Conservation (phyloP, 495 filamentous ascomycete genomes). For the Sabuloglossum arenarium region DNA sequence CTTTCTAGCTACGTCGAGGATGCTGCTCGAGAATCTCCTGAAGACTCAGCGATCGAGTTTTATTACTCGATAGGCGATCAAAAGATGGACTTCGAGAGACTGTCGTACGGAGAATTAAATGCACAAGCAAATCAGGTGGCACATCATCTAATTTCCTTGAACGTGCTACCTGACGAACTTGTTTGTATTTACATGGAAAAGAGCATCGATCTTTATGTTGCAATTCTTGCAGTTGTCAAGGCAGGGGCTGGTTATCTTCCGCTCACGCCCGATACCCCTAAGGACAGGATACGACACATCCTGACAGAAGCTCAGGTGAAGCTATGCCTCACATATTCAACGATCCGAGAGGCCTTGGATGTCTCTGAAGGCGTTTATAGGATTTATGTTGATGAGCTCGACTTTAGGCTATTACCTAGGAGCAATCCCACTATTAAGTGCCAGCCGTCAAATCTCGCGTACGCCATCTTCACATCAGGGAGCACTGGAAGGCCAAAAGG, state of each 20-base stretch:
- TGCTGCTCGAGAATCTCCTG: neutral
- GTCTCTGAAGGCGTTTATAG: conserved; percentile 9
- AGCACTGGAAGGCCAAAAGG: conserved; percentile 18
- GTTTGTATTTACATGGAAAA: conserved; percentile 54
- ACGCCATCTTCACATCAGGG: conserved; percentile 15
- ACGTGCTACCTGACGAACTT: conserved; percentile 27
- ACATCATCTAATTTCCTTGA: conserved; percentile 25
- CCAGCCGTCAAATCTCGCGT: conserved; percentile 9
- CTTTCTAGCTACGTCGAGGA: neutral
- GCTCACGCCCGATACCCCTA: conserved; percentile 40
- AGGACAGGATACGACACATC: conserved; percentile 29
- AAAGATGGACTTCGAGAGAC: conserved; percentile 12
- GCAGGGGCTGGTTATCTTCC: conserved; percentile 55
- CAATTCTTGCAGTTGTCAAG: conserved; percentile 52
- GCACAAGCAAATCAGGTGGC: conserved; percentile 41
- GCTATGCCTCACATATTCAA: conserved; percentile 23
- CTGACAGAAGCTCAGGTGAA: conserved; percentile 27
- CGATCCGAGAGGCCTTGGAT: conserved; percentile 2
- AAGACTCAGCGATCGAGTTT: conserved; percentile 36
- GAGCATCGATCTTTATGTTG: conserved; percentile 40
- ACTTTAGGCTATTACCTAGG: conserved; percentile 12
- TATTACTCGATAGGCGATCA: conserved; percentile 21
- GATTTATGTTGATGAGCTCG: conserved; percentile 18
- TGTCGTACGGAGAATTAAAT: conserved; percentile 46
- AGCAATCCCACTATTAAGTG: conserved; percentile 13